Base-by-base conservation (phyloP, 768 basidiomycete species). In the Tremella yokohamensis region DNA sequence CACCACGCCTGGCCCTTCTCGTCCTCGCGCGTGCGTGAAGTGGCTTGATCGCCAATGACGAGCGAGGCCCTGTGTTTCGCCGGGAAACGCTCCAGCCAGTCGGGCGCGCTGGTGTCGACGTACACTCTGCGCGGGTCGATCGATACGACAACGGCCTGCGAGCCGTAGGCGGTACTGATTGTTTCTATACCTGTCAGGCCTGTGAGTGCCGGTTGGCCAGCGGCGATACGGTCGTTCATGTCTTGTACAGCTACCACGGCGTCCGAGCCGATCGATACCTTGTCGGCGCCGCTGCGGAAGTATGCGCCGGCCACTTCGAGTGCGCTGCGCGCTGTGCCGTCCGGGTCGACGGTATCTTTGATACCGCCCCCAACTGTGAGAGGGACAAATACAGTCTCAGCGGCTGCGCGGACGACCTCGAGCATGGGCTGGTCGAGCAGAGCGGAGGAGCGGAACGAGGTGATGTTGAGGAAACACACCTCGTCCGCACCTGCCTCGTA, bases 301-400 rank as follows among this genome's bases (percentile, higher is more conserved):
- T 99, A 99, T 13, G 87, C 84, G 8, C 89, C 87, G 2, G 96
- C 96, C 49, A 98, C 96, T 75, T 98, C 93, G 57, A 96, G 82
- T 13, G 96, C 96, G 25, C 84, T 81, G 60, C 84, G 87, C 58
- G 79, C 79, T 4, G 92, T 94, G 37, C 92, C 93, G 76, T 99
- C 96, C 0, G 96, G 96, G 73, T 99, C 96, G 69, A 89, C 80
- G 18, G 87, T 87, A 76, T 96, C 92, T 76, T 93, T 93, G 80
- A 99, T 98, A 1, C 96, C 96, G 19, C 96, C 96, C 22, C 96
- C 96, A 65, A 99, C 92, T 15, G 96, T 98, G 38, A 99, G 82
- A n/a, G 96, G 96, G 1, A 99, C 91, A 69, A 93, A 98, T 45
- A 98, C 84, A 52, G 84, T 83, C 75, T 90, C 84, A 0, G 96